Conservation (phyloP, 768 basidiomycete genomes). For the Amylocystis lapponica region DNA sequence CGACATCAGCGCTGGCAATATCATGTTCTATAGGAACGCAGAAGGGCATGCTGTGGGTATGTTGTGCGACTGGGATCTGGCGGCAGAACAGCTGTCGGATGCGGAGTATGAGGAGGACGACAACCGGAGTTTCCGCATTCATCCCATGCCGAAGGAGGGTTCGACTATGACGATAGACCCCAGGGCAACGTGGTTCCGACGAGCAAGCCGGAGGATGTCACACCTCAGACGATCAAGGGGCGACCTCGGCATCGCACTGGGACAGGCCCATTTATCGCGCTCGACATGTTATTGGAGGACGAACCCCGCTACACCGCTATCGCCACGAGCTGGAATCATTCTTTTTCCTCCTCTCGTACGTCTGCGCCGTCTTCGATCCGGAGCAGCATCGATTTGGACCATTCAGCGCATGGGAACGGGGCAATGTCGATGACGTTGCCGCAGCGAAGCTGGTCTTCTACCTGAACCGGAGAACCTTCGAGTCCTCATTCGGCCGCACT, state of each 20-base stretch:
- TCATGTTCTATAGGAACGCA: slow-evolving; percentile 24
- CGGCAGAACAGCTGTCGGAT: too few relatives aligned
- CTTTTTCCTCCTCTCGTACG: slow-evolving; percentile 3
- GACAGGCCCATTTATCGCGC: slow-evolving; percentile 27
- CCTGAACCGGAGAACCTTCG: too few relatives aligned
- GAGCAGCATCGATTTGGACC: neutral
- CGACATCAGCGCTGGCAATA: slow-evolving; percentile 27
- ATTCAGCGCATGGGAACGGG: neutral
- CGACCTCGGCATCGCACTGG: slow-evolving; percentile 7
- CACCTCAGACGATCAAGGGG: too few relatives aligned
- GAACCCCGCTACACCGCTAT: slow-evolving; percentile 1
- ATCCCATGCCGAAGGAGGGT: too few relatives aligned
- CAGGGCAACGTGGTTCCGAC: too few relatives aligned
- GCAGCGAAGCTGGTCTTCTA: too few relatives aligned
- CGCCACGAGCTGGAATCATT: slow-evolving; percentile 7
- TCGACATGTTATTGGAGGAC: slow-evolving; percentile 16
- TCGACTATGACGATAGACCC: too few relatives aligned
- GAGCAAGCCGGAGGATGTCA: too few relatives aligned
- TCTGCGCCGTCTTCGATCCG: slow-evolving; percentile 2
- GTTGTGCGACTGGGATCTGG: slow-evolving; percentile 26
- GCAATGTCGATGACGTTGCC: too few relatives aligned
- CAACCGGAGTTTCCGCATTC: too few relatives aligned
- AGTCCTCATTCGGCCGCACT: neutral
- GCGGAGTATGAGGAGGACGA: too few relatives aligned
- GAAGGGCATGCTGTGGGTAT: slow-evolving; percentile 15